These are phyloP conservation scores for Porphyridium purpureum DNA, from an alignment of 23 red algal species.

Conservation along the genomic window DNA sequence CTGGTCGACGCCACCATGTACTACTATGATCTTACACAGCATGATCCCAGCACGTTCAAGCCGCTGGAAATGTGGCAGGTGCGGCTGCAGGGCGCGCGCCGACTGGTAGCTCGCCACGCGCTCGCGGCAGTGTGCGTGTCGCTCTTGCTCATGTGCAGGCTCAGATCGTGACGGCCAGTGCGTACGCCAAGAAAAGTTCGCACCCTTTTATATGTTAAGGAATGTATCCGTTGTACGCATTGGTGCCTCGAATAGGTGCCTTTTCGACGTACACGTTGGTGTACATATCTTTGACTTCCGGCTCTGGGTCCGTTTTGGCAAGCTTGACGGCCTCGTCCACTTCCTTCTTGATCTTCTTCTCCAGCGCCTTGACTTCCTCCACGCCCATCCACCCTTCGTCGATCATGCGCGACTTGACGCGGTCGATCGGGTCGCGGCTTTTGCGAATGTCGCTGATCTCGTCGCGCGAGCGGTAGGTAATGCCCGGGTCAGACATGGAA, in stretches of 20 bases:
- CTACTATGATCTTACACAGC: too few species aligned
- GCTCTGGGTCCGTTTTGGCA: slow-evolving; percentile 30
- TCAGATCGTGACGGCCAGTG: too few species aligned
- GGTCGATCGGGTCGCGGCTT: slow-evolving; percentile 82
- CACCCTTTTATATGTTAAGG: too few species aligned
- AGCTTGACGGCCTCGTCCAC: slow-evolving; percentile 65
- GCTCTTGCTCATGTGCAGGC: too few species aligned
- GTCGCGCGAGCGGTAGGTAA: slow-evolving; percentile 76
- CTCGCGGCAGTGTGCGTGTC: too few species aligned
- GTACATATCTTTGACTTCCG: slow-evolving; percentile 43
- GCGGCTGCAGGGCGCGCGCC: too few species aligned
- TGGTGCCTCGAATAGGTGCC: background rate
- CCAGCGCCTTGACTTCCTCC: slow-evolving; percentile 59
- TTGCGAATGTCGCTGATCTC: slow-evolving; percentile 70
- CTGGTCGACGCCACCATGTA: too few species aligned
- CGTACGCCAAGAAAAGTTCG: too few species aligned
- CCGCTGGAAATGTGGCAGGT: too few species aligned
- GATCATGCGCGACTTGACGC: slow-evolving; percentile 67
- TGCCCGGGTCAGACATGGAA: slow-evolving; percentile 90
- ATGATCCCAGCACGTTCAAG: too few species aligned
- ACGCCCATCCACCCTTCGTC: slow-evolving; percentile 67
- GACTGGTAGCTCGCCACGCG: too few species aligned
- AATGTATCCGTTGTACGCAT: background rate
- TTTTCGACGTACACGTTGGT: slow-evolving; percentile 23
- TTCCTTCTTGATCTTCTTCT: slow-evolving; percentile 66